A percentile compares a stretch with the other conserved stretches of the same genome.
Evolutionary conservation across 148 eudicot species (phyloP).

Genomic region (Amaranthus hypochondriacus): DNA sequence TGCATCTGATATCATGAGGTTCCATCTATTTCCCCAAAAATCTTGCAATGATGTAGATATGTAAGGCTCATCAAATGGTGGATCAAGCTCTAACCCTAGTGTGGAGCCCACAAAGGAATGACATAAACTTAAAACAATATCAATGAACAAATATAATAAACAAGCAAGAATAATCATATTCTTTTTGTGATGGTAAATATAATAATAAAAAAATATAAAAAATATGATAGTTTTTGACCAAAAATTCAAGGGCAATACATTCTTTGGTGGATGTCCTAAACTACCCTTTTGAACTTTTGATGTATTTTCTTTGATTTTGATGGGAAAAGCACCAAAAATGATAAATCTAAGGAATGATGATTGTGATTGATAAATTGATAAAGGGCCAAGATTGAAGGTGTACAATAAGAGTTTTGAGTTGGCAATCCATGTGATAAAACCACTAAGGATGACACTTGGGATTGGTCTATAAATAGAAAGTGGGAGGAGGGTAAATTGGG

Average conservation of each 20-base stretch:
- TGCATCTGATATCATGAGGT: slow-evolving; percentile 31
- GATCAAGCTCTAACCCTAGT: slow-evolving; percentile 39
- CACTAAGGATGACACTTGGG: slow-evolving; percentile 32
- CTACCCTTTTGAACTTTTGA: background rate
- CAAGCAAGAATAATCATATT: slow-evolving; percentile 12
- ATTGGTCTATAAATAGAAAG: slow-evolving; percentile 39
- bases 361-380: slow-evolving; percentile 17
- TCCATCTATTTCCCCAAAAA: slow-evolving; percentile 68
- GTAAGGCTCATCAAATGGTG: slow-evolving; percentile 50
- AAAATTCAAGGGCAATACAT: slow-evolving; percentile 16
- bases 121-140: slow-evolving; percentile 19
- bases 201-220: background rate
- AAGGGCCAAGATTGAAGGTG: slow-evolving; percentile 28
- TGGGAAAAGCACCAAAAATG: slow-evolving; percentile 44
- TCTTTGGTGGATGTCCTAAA: background rate
- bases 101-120: slow-evolving; percentile 15
- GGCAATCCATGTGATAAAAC: slow-evolving; percentile 73
- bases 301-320: slow-evolving; percentile 24
- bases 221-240: slow-evolving; percentile 13
- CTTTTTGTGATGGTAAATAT: background rate
- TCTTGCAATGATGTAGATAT: slow-evolving; percentile 54
- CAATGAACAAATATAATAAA: slow-evolving; percentile 22
- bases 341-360: slow-evolving; percentile 30
- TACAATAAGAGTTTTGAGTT: slow-evolving; percentile 32
- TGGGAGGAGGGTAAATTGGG: slow-evolving; percentile 52